Evolutionary conservation across 2,329 filamentous ascomycete genomes (phyloP), one percentile per base, ranked within the genome.

Genomic region (Talaromyces sp.): DNA sequence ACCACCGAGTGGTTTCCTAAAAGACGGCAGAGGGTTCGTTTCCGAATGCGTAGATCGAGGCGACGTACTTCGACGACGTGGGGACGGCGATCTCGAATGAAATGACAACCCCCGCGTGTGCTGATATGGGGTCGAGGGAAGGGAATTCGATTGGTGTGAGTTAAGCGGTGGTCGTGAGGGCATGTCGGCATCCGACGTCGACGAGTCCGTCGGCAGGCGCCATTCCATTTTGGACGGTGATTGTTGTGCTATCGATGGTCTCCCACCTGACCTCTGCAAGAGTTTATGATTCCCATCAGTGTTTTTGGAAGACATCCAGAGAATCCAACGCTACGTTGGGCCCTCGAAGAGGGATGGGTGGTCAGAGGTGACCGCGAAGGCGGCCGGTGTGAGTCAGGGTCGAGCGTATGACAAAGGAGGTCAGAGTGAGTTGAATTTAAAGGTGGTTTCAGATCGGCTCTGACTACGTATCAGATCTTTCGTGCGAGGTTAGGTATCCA

Each of bases 101-200:
- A 89, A 90, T 2, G 89, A 89, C 69, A 94, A 89, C 68, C 92
- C 88, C 61, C 91, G 87, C 65, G 92, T 86, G 75, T 90, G 89
- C 73, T 97, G 92, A 70, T 93, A 90, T 9, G 93, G 94, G 3
- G 93, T 97, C 1, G 93, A 95, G 1, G 93, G 93, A 54, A 97
- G 90, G 9, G 93, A 97, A 72, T 84, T 96, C 26, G 93, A 95
- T 71, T 95, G 85, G 57, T 86, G 85, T 53, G 81, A 83, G 61
- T 77, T 76, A 65, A 84, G 75, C 64, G 82, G 76, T 61, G 81
- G 77, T 65, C 82, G 77, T 72, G 77, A 65, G 67, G 70, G 65
- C 58, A 70, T 65, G 65, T 74, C 69, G 57, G 74, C 60, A 54
- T 71, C 69, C 65, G 70, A 51, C 24, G 59, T 24, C 67, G 62